Evolutionary conservation across 305 asterid genomes (phyloP), one percentile per base, ranked within the genome.

Genomic region (Ajuga reptans): DNA sequence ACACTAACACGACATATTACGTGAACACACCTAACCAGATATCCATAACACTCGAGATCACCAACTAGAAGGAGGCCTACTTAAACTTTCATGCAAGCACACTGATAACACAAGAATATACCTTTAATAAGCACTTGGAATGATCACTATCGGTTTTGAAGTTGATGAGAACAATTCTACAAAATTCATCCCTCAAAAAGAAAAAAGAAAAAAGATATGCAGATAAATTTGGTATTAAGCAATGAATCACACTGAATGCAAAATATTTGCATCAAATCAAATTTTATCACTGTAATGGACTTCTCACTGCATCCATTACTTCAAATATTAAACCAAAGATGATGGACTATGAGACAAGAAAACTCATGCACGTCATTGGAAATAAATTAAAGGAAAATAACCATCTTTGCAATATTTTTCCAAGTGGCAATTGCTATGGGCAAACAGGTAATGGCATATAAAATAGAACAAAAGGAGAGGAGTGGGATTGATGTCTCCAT

Each of bases 391-490:
- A 54, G 61, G 39, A 76, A 21, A 21, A 75, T 63, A 61, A 60
- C n/a, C 54, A 94, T 98, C 97, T 89, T 85, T 1, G 92, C 87
- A 68, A 94, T 97, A 84, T 85, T 84, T 81, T 81, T 88, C 59
- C 92, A 89, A 55, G 98, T 87, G 68, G 88, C 90, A 68, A 91
- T 80, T 64, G 96, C 90, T 74, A 91, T 66, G 31, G 68, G 96
- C 95, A 72, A 96, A 89, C 51, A 93, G 81, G 80, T 82, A 94
- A 74, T 91, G 99, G 72, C 96, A 94, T 56, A 94, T 39, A 53
- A 34, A 29, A 7, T 9, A 39, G 3, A 39, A 39, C n/a, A 39
- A 9, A 34, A 34, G 39, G 42, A 36, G 42, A 39, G 45, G 9
- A 9, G 45, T 39, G 11, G 45, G 45, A 39, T 8, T 39, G n/a